Percentiles rank a stretch among this genome's conserved stretches.
phyloP scores from a whole-genome alignment of 2,329 filamentous ascomycete genomes.

The Chrysoporthe austroafricana region DNA sequence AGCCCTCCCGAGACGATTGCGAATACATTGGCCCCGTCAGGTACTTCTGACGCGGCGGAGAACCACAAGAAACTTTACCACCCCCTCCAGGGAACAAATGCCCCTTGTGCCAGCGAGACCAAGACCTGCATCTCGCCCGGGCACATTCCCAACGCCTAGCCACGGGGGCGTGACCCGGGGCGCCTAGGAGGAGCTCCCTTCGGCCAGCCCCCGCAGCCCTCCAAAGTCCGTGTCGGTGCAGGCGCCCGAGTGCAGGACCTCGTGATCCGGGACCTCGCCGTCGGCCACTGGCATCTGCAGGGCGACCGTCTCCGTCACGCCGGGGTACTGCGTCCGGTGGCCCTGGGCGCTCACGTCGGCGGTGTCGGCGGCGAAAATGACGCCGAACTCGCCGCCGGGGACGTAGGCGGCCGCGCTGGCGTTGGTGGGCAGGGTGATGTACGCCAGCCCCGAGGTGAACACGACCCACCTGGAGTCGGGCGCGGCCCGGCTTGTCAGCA shows the following conservation, averaged over 20 bases:
- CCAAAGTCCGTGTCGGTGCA: constrained; percentile 35
- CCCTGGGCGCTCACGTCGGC: constrained; percentile 43
- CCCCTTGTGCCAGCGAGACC: no score
- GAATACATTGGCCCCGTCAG: no score
- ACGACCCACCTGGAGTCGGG: constrained; percentile 37
- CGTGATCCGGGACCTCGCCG: constrained; percentile 42
- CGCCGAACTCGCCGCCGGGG: constrained; percentile 43
- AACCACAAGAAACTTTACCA: no score
- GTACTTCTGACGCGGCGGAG: no score
- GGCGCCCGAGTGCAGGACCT: constrained; percentile 44
- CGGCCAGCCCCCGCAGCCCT: constrained; percentile 1
- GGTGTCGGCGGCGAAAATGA: constrained; percentile 49
- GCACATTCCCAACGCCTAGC: no score
- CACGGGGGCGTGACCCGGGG: no score
- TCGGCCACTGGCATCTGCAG: constrained; percentile 43
- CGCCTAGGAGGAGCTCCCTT: constrained; percentile 5
- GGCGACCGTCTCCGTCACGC: constrained; percentile 41
- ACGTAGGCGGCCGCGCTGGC: constrained; percentile 40
- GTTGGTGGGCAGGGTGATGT: constrained; percentile 46
- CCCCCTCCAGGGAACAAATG: no score
- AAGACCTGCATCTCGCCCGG: no score
- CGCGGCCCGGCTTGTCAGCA: not conserved
- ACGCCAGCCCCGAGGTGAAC: constrained; percentile 45
- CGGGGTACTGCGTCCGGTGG: constrained; percentile 47
- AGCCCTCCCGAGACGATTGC: no score